Evolutionary conservation across 2,329 filamentous ascomycete species (phyloP).

Genomic region (Diaporthe capsici): DNA sequence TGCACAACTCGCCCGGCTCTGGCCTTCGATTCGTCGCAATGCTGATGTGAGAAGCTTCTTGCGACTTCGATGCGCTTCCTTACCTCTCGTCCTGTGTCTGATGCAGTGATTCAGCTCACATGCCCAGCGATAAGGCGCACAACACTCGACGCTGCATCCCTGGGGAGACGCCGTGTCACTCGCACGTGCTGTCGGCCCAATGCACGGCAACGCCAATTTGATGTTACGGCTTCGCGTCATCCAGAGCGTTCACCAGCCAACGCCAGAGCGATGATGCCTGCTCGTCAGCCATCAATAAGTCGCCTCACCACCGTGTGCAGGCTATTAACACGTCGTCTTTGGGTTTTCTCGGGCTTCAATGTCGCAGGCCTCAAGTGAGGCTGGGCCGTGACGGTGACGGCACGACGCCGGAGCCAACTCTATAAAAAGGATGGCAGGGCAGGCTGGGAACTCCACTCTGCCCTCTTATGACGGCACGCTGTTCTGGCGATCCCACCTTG

Average conservation of each 20-base stretch:
- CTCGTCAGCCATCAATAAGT: constrained; percentile 13
- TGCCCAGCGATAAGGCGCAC: constrained; percentile 20
- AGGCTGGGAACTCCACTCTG: constrained; percentile 19
- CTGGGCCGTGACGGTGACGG: constrained; percentile 36
- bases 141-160: constrained; percentile 16
- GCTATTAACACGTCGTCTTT: constrained; percentile 12
- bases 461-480: constrained; percentile 36
- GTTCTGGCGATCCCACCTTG: constrained; percentile 40
- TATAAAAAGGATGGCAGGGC: constrained; percentile 39
- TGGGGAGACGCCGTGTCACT: neutral
- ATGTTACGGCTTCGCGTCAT: constrained; percentile 20
- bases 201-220: constrained; percentile 11
- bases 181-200: constrained; percentile 28
- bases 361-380: constrained; percentile 26
- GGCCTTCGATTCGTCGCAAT: constrained; percentile 18
- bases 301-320: constrained; percentile 9
- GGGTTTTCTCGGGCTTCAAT: constrained; percentile 32
- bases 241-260: constrained; percentile 21
- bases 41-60: constrained; percentile 32
- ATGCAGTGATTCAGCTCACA: constrained; percentile 27
- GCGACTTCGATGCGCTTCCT: constrained; percentile 35
- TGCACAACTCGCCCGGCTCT: neutral
- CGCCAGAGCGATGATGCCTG: constrained; percentile 27
- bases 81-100: neutral
- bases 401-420: constrained; percentile 1